A percentile compares a stretch with the other conserved stretches of the same genome.
Conservation (phyloP, 2,329 filamentous ascomycete species). For the Pestalotiopsis sp. region DNA sequence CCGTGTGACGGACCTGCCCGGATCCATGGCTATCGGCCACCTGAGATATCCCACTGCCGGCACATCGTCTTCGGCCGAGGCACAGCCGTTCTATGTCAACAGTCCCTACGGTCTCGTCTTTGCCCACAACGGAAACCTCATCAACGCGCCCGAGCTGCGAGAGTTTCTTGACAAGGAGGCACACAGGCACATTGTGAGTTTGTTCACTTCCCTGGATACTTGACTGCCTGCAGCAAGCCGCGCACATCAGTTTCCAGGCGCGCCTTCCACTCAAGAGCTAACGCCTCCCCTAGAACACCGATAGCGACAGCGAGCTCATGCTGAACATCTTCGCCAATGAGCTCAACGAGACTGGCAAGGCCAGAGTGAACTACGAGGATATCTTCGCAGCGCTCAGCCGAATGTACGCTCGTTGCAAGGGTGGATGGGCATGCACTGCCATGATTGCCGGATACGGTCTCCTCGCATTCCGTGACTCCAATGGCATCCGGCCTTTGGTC, state of each 20-base stretch:
- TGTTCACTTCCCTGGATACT: no score
- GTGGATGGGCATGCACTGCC: slow-evolving; percentile 80
- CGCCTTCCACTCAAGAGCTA: not conserved
- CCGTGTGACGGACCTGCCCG: slow-evolving; percentile 68
- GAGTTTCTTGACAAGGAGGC: slow-evolving; percentile 53
- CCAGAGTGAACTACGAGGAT: slow-evolving; percentile 79
- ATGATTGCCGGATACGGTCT: slow-evolving; percentile 85
- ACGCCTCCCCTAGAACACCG: slow-evolving; percentile 11
- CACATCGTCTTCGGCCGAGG: slow-evolving; percentile 54
- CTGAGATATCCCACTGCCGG: slow-evolving; percentile 13
- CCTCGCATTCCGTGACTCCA: slow-evolving; percentile 75
- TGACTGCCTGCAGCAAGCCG: no score
- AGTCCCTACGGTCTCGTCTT: slow-evolving; percentile 74
- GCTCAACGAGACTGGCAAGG: slow-evolving; percentile 82
- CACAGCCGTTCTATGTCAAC: slow-evolving; percentile 82
- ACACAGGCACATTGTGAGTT: slow-evolving; percentile 62
- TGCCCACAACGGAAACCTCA: slow-evolving; percentile 76
- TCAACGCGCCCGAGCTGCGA: slow-evolving; percentile 71
- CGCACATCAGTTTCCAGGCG: no score
- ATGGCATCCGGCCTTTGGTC: slow-evolving; percentile 70
- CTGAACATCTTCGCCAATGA: slow-evolving; percentile 79
- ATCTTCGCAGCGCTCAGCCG: slow-evolving; percentile 71
- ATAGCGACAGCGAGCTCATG: slow-evolving; percentile 32
- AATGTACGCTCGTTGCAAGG: slow-evolving; percentile 42
- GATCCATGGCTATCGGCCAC: slow-evolving; percentile 63